Evolutionary conservation across 169 alveolate species (phyloP), one percentile per base, ranked within the genome.

Genomic region (Eimeria zaria): DNA sequence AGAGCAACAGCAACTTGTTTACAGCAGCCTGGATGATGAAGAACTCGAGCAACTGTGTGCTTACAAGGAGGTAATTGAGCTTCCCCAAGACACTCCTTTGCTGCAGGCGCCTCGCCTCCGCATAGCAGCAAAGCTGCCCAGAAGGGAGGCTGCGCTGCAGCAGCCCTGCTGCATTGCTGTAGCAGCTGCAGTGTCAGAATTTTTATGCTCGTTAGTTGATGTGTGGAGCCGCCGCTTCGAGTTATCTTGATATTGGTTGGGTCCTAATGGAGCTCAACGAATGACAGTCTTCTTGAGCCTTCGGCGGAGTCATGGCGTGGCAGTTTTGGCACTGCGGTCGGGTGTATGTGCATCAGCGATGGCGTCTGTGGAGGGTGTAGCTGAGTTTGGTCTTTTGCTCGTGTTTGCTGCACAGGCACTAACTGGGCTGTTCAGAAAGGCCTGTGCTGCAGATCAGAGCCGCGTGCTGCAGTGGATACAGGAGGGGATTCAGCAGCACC

Each of bases 21-120:
- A 84, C 60, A 84, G 92, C 80, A 84, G 78, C 76, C 33, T 84
- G 39, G 92, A 84, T n/a, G 92, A 84, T 46, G 92, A 84, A 12
- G 92, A 84, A 22, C 55, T 58, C 22, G 92, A 84, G 58, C 92
- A 84, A 44, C 80, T 84, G 58, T 24, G 51, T 36, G 78, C 78
- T 69, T 84, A 84, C 64, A 84, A 84, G 92, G 92, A 84, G 92
- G 92, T 84, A 58, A 84, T 14, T 84, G 8, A 27, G 51, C 14
- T 48, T 33, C 69, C 4, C n/a, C 7, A 36, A 48, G 24, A 1
- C 55, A 24, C 8, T 46, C 53, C 18, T 44, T 24, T 44, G 89
- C 64, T 81, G 71, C 89, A 44, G 44, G 0, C 30, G 46, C 78
- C 74, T 64, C 16, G 22, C 33, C 22, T 22, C 41, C 48, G 4